Percentiles rank a stretch among this genome's conserved stretches.
phyloP scores from a whole-genome alignment of 495 filamentous ascomycete species.

The Trichoderma virens region DNA sequence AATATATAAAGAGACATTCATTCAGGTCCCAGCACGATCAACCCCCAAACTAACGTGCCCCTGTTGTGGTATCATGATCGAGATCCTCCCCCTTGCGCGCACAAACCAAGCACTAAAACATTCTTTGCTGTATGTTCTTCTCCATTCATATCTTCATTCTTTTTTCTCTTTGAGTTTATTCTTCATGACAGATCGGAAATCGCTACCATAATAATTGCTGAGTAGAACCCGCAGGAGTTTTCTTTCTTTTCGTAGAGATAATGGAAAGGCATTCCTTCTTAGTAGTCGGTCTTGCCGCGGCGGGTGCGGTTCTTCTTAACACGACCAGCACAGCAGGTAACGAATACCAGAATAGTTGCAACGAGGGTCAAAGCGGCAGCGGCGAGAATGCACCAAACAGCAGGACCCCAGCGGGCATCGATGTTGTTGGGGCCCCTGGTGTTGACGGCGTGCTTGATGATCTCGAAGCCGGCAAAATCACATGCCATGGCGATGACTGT shows the following conservation, averaged over 20 bases:
- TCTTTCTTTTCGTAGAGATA: neutral
- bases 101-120: neutral
- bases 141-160: neutral
- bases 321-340: conserved; percentile 47
- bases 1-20: neutral
- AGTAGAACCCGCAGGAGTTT: neutral
- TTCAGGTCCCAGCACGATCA: neutral
- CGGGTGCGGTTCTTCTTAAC: conserved; percentile 21
- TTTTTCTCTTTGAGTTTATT: neutral
- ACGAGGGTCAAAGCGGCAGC: conserved; percentile 44
- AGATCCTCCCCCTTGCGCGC: neutral
- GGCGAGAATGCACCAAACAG: conserved; percentile 44
- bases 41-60: neutral
- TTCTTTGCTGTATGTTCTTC: neutral
- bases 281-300: conserved; percentile 14
- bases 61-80: conserved; percentile 1
- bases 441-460: conserved; percentile 45
- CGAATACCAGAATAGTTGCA: conserved; percentile 46
- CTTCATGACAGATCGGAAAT: neutral
- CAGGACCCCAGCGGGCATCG: conserved; percentile 30
- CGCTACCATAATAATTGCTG: neutral
- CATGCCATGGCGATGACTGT: conserved; percentile 45
- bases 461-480: conserved; percentile 49
- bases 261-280: neutral
- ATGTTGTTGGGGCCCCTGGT: conserved; percentile 16